phyloP scores from a whole-genome alignment of 768 basidiomycete genomes.

The Lactifluus hygrophoroides region DNA sequence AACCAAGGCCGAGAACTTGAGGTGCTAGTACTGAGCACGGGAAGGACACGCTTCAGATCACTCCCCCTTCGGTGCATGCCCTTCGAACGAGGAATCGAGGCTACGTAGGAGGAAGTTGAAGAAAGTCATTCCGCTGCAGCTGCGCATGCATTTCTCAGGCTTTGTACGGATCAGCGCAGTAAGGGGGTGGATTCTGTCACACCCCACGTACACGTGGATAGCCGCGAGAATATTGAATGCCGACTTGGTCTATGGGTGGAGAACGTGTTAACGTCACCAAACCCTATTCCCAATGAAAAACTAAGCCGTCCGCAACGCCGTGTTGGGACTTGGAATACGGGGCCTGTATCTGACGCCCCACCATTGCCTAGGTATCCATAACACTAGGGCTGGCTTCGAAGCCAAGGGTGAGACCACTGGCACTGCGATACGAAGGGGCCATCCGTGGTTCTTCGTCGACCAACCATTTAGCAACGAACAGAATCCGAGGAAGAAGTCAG shows the following conservation, averaged over 20 bases:
- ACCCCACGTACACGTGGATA: constrained; percentile 23
- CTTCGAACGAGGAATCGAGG: constrained; percentile 22
- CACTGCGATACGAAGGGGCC: constrained; percentile 27
- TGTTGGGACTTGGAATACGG: constrained; percentile 30
- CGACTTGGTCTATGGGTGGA: too few species aligned
- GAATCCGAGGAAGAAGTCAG: constrained; percentile 25
- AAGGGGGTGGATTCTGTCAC: constrained; percentile 25
- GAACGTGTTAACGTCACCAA: constrained; percentile 29
- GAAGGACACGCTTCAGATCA: too few species aligned
- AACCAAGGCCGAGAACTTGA: too few species aligned
- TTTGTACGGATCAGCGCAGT: constrained; percentile 25
- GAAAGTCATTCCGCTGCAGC: constrained; percentile 23
- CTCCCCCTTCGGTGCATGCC: too few species aligned
- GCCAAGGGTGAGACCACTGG: constrained; percentile 26
- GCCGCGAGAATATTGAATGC: constrained; percentile 29
- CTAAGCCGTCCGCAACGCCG: constrained; percentile 30
- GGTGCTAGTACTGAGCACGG: too few species aligned
- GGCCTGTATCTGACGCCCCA: constrained; percentile 22
- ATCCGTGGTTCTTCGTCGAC: constrained; percentile 19
- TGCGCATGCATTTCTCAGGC: too few species aligned
- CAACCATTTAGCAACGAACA: constrained; percentile 26
- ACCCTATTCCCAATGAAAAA: constrained; percentile 27
- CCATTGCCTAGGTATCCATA: too few species aligned
- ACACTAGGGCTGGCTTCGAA: constrained; percentile 25
- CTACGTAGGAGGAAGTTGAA: constrained; percentile 23